Conservation (phyloP, 2,329 filamentous ascomycete genomes). For the Epicoccum nigrum region DNA sequence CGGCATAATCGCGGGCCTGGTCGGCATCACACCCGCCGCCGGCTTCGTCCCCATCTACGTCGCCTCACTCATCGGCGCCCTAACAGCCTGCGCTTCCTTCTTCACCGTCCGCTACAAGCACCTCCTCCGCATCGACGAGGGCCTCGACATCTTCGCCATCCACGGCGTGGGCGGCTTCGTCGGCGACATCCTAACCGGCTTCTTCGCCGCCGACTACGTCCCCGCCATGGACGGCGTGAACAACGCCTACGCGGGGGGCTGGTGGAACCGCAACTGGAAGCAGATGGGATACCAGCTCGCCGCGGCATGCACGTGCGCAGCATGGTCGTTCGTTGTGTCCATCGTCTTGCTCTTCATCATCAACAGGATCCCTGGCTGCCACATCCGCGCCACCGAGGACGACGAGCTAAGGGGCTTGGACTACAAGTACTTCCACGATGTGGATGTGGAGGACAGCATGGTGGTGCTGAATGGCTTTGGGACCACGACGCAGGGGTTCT, state of each 20-base stretch:
- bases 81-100: slow-evolving; percentile 58
- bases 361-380: slow-evolving; percentile 63
- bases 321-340: slow-evolving; percentile 62
- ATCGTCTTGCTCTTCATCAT: slow-evolving; percentile 61
- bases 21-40: slow-evolving; percentile 65
- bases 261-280: slow-evolving; percentile 59
- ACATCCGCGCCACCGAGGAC: slow-evolving; percentile 61
- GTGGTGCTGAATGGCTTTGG: slow-evolving; percentile 32
- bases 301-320: slow-evolving; percentile 61
- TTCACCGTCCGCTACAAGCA: slow-evolving; percentile 57
- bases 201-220: slow-evolving; percentile 60
- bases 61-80: slow-evolving; percentile 58
- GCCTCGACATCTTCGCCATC: slow-evolving; percentile 65
- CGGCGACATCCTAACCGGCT: slow-evolving; percentile 62
- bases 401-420: slow-evolving; percentile 62
- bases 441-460: slow-evolving; percentile 29
- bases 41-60: slow-evolving; percentile 61
- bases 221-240: slow-evolving; percentile 60
- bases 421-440: slow-evolving; percentile 55
- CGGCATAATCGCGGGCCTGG: slow-evolving; percentile 62
- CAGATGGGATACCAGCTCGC: slow-evolving; percentile 65
- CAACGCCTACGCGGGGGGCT: slow-evolving; percentile 56
- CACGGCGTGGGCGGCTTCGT: slow-evolving; percentile 66
- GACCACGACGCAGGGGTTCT: slow-evolving; percentile 18
- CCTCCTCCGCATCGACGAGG: slow-evolving; percentile 62